A percentile compares a stretch with the other conserved stretches of the same genome.
These are phyloP conservation scores for Verticillium tricorpus DNA, from an alignment of 2,329 filamentous ascomycete species.

Conservation along the genomic window DNA sequence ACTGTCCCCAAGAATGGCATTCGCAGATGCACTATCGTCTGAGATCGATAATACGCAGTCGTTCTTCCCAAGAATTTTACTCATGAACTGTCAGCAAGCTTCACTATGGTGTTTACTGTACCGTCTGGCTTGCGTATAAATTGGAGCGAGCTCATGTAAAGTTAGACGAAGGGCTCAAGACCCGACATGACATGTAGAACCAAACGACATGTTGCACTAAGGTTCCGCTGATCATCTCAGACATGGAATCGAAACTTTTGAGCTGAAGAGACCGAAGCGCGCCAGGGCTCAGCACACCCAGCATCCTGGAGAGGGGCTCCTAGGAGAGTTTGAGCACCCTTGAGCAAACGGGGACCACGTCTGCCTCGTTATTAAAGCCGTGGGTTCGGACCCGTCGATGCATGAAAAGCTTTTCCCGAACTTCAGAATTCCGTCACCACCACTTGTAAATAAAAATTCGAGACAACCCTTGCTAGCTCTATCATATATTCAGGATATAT, in stretches of 20 bases:
- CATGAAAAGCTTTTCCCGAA: conserved; percentile 12
- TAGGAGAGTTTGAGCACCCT: conserved; percentile 20
- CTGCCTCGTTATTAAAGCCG: conserved; percentile 24
- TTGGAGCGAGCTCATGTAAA: conserved; percentile 5
- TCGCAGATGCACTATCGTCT: not conserved
- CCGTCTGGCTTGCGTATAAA: conserved; percentile 19
- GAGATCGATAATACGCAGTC: not conserved
- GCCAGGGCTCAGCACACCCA: conserved; percentile 6
- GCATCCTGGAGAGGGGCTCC: conserved; percentile 5
- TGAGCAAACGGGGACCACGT: conserved; percentile 26
- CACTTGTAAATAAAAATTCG: conserved; percentile 12
- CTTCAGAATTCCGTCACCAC: conserved; percentile 7
- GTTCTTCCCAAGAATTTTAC: not conserved
- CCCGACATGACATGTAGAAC: not conserved
- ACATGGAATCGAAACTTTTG: conserved; percentile 9
- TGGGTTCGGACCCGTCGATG: conserved; percentile 20
- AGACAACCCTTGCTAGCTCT: conserved; percentile 15
- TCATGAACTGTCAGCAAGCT: conserved; percentile 18
- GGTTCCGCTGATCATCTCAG: conserved; percentile 13
- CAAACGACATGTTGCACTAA: conserved; percentile 20
- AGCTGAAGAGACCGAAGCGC: conserved; percentile 14
- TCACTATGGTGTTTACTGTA: conserved; percentile 17
- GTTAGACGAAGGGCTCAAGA: not conserved
- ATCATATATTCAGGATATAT: conserved; percentile 14
- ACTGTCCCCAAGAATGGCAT: not conserved